Conservation (phyloP, 352 stramenopile species). For the Globisporangium nunn region DNA sequence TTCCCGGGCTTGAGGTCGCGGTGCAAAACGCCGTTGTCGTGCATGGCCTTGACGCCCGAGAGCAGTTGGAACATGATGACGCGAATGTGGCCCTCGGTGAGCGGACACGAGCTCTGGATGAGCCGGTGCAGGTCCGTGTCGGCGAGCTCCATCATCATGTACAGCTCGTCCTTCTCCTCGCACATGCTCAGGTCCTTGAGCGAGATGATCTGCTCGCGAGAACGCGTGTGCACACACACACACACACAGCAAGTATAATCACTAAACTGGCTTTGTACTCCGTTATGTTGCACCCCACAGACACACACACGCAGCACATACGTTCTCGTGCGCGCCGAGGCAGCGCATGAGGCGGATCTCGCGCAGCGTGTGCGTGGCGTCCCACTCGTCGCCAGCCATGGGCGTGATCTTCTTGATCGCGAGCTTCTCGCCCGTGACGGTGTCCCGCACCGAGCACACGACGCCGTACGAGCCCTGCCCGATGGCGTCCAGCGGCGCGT, state of each 20-base stretch:
- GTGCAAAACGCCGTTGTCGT: conserved; percentile 73
- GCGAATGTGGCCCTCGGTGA: conserved; percentile 72
- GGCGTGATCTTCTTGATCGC: conserved; percentile 90
- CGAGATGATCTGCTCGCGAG: conserved; percentile 57
- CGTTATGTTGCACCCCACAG: too few relatives aligned
- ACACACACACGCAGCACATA: conserved; percentile 9
- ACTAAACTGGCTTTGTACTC: too few relatives aligned
- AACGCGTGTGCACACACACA: not conserved
- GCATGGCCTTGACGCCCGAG: conserved; percentile 71
- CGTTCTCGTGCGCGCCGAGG: conserved; percentile 84
- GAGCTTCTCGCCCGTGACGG: conserved; percentile 58
- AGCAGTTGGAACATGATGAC: conserved; percentile 92
- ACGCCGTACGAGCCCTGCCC: conserved; percentile 92
- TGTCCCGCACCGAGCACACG: conserved; percentile 86
- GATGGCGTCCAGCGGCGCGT: conserved; percentile 82
- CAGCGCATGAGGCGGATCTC: conserved; percentile 85
- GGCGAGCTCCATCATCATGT: conserved; percentile 94
- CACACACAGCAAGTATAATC: too few relatives aligned
- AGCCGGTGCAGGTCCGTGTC: conserved; percentile 90
- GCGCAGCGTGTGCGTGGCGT: conserved; percentile 86
- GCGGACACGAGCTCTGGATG: conserved; percentile 72
- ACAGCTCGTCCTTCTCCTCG: conserved; percentile 89
- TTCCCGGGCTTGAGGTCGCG: conserved; percentile 83
- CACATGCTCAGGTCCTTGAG: conserved; percentile 82
- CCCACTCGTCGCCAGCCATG: conserved; percentile 74